Conservation (phyloP, 78 protist species). For the Planoprotostelium fungivorum region DNA sequence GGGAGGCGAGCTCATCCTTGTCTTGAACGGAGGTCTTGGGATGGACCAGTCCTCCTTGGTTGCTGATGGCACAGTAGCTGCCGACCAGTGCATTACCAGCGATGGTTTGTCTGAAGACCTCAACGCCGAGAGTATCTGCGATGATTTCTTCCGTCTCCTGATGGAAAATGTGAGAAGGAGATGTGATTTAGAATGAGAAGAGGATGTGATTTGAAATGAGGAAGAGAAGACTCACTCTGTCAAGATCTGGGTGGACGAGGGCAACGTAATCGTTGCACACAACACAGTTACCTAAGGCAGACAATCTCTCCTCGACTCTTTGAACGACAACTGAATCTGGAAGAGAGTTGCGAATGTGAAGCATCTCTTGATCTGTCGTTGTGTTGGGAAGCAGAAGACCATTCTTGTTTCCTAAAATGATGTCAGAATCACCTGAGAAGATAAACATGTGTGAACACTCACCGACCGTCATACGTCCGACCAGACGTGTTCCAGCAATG, state of each 20-base stretch:
- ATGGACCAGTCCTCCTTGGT: constrained; percentile 96
- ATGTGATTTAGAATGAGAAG: too few species aligned
- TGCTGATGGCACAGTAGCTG: constrained; percentile 82
- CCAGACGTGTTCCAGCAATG: constrained; percentile 82
- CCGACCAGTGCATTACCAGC: constrained; percentile 96
- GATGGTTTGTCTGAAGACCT: constrained; percentile 97
- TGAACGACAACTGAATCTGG: constrained; percentile 93
- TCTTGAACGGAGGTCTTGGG: constrained; percentile 90
- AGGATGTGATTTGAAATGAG: background rate
- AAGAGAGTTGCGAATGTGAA: constrained; percentile 93
- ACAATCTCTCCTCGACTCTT: constrained; percentile 94
- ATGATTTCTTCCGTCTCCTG: constrained; percentile 95
- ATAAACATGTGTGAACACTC: background rate
- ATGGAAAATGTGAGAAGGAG: too few species aligned
- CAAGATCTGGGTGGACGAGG: constrained; percentile 95
- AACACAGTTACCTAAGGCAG: constrained; percentile 96
- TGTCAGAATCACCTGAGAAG: background rate
- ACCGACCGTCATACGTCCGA: constrained; percentile 86
- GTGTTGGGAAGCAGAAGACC: constrained; percentile 96
- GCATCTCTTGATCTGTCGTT: constrained; percentile 97
- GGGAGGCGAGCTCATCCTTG: constrained; percentile 92
- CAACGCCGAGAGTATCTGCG: constrained; percentile 91
- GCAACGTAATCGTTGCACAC: constrained; percentile 98
- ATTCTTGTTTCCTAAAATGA: constrained; percentile 85
- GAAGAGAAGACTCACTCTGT: constrained; percentile 22